A percentile compares a stretch with the other conserved stretches of the same genome.
Evolutionary conservation across 768 basidiomycete genomes (phyloP).

Genomic region (Termitomyces sp.): DNA sequence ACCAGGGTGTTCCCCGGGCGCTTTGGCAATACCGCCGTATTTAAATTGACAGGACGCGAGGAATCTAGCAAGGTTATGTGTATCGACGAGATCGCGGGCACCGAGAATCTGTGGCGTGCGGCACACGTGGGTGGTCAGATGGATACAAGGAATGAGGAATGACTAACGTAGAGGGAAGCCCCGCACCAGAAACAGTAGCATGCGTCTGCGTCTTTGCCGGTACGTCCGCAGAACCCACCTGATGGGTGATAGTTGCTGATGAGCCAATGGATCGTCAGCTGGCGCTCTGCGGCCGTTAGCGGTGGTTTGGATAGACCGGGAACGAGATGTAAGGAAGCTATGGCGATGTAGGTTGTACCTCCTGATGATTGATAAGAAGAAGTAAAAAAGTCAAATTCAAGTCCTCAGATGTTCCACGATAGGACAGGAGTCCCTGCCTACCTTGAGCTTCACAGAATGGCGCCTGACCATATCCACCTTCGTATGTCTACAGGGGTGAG

Average conservation of each 20-base stretch:
- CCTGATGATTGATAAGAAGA: constrained; percentile 40
- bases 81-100: constrained; percentile 50
- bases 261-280: constrained; percentile 70
- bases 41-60: constrained; percentile 78
- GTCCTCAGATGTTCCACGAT: not conserved
- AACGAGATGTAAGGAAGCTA: constrained; percentile 66
- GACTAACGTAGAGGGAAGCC: constrained; percentile 67
- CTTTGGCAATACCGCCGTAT: constrained; percentile 85
- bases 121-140: not conserved
- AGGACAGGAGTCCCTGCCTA: constrained; percentile 20
- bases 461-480: constrained; percentile 87
- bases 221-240: constrained; percentile 87
- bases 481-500: constrained; percentile 58
- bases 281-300: constrained; percentile 35
- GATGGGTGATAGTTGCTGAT: constrained; percentile 58
- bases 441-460: constrained; percentile 85
- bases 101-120: constrained; percentile 58
- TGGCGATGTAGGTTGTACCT: constrained; percentile 89
- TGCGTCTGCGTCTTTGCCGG: constrained; percentile 82
- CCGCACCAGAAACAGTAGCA: constrained; percentile 98
- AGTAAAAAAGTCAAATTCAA: not conserved
- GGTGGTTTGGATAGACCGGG: constrained; percentile 18
- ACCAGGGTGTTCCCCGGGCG: constrained; percentile 79
- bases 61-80: constrained; percentile 51
- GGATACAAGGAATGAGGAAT: not conserved